Base-by-base conservation (phyloP, 805 yeast species). In the Starmerella davenportii region DNA sequence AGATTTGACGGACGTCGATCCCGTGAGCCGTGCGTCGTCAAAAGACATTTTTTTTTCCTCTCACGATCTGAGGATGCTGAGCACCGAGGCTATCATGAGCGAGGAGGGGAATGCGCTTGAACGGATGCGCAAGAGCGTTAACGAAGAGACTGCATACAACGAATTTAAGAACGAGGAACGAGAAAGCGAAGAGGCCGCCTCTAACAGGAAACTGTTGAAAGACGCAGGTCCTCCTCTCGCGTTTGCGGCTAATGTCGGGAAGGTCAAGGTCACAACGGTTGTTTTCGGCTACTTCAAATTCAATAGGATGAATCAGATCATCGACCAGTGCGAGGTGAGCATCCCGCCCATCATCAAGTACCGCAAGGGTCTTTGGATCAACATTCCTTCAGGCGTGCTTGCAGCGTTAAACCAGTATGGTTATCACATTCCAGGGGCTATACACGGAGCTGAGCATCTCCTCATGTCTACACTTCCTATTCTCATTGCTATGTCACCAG, bases 361-460 rank as follows among this genome's bases (percentile, higher is more conserved):
- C 27, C 73, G 92, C 0, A 76, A 78, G 44, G 98, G 99, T 0
- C 64, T 87, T 27, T 90, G 96, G 96, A 68, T 90, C 5, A 94
- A 90, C 54, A 66, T 90, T 1, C 93, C 95, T 0, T 52, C 56
- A 3, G 50, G 51, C n/a, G 79, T 81, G 0, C 51, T 85, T 13
- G 73, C 72, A 1, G 43, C 73, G 2, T 63, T 87, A 24, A 59
- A 63, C 3, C 56, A 53, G 3, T 81, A 82, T 46, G 49, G 62
- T 2, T 58, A 90, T 34, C 78, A 70, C 41, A 61, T 76, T 2
- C 87, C 96, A 0, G 98, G 80, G 4, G 93, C 90, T 0, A 80
- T 90, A n/a, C 99, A 90, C 60, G 95, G 92, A 2, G 93, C 94
- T 0, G 87, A 84, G 47, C 99, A 90, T 61, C 82, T 82, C 0